A percentile compares a stretch with the other conserved stretches of the same genome.
phyloP scores from a whole-genome alignment of 768 basidiomycete species.

The Trametes coccinea region DNA sequence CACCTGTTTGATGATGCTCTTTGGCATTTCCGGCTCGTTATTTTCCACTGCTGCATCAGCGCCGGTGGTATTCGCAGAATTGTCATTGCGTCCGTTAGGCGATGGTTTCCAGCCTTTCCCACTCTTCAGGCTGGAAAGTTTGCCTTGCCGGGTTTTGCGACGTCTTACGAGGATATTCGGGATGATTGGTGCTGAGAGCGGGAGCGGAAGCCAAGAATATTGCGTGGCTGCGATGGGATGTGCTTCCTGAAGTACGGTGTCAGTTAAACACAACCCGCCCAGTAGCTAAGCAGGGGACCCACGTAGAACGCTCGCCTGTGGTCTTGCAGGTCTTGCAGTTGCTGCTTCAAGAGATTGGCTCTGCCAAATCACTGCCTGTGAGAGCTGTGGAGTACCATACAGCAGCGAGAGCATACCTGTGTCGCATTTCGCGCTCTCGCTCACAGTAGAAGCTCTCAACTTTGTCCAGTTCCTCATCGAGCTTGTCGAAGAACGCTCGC shows the following conservation, averaged over 20 bases:
- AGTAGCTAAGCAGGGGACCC: conserved; percentile 5
- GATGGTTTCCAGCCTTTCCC: not conserved
- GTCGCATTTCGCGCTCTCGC: conserved; percentile 63
- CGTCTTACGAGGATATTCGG: conserved; percentile 11
- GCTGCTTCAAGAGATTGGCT: conserved; percentile 50
- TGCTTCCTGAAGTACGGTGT: conserved; percentile 14
- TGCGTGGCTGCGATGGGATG: conserved; percentile 9
- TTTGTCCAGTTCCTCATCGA: conserved; percentile 82
- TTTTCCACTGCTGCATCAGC: not conserved
- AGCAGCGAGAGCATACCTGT: conserved; percentile 23
- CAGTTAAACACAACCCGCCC: not conserved
- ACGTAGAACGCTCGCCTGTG: conserved; percentile 66
- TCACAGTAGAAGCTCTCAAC: conserved; percentile 81
- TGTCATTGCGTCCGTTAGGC: not conserved
- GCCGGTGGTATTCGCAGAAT: not conserved
- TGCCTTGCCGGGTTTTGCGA: conserved; percentile 6
- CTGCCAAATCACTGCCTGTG: conserved; percentile 1
- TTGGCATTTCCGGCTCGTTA: conserved; percentile 2
- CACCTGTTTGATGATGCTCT: not conserved
- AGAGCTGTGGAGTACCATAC: not conserved
- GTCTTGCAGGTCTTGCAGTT: conserved; percentile 72
- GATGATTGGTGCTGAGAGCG: conserved; percentile 10
- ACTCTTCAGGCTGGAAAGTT: not conserved
- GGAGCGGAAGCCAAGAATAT: conserved; percentile 18
- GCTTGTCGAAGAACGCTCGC: conserved; percentile 68